These are phyloP conservation scores for Stachybotrys chartarum DNA, from an alignment of 2,329 filamentous ascomycete species.

Conservation along the genomic window DNA sequence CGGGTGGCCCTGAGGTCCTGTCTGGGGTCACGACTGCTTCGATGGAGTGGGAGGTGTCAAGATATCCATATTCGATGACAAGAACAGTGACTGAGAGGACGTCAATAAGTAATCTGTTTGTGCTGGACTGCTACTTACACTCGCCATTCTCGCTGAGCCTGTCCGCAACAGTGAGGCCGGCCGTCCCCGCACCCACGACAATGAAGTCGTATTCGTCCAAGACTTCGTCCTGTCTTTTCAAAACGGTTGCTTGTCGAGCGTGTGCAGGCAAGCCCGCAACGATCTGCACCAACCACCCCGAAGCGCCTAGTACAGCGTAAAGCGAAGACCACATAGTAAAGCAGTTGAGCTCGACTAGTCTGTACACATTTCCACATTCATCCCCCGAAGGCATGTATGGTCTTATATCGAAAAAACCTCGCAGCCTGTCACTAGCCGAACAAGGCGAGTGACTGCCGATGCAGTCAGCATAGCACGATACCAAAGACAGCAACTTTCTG, in stretches of 20 bases:
- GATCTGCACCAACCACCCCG: not conserved
- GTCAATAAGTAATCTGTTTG: not conserved
- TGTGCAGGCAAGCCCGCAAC: not conserved
- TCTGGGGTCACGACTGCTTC: constrained; percentile 2
- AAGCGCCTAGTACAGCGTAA: not conserved
- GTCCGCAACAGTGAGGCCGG: not conserved
- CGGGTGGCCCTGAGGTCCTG: constrained; percentile 1
- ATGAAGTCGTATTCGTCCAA: constrained; percentile 1
- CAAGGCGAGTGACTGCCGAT: not conserved
- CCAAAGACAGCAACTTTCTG: not conserved
- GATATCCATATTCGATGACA: constrained; percentile 12
- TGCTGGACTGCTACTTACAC: not conserved
- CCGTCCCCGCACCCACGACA: not conserved
- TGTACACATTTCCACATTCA: too few species aligned
- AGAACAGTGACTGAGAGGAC: constrained; percentile 7
- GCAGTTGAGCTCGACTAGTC: not conserved
- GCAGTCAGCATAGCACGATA: not conserved
- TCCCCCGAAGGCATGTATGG: too few species aligned
- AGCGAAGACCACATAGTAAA: not conserved
- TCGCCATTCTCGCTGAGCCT: not conserved
- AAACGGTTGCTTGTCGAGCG: not conserved
- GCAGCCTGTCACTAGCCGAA: not conserved
- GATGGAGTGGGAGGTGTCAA: constrained; percentile 5
- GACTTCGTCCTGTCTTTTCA: not conserved
- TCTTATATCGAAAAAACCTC: not conserved